Evolutionary conservation across 306 rosid species (phyloP), one percentile per base, ranked within the genome.

Genomic region (Psophocarpus tetragonolobus): DNA sequence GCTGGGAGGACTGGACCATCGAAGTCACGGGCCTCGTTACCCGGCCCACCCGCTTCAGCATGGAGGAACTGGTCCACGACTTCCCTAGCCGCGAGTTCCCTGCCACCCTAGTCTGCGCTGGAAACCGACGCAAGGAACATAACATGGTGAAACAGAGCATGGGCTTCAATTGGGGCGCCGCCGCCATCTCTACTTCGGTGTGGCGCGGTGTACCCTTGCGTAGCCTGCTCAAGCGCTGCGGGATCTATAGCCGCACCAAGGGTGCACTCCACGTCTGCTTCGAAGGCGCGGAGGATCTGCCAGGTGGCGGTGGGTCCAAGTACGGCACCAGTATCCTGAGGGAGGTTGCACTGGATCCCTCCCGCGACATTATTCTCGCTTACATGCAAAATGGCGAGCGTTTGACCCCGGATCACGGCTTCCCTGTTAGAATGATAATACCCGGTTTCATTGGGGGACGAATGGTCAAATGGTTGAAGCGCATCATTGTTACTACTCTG

Each of bases 101-200:
- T 0, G 97, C 45, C 0, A 88, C 96, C 0, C 83, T 93, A 0
- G 97, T 90, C 3, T 91, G 98, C 74, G 95, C 96, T 0, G 97
- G 96, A 0, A 93, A 93, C 84, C 74, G 93, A 0, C 82, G 98
- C 21, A 91, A 91, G 80, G 98, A 93, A 60, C 93, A 91, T 68
- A 93, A 93, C 86, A 85, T 91, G 87, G 91, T 93, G 36, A 88
- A 91, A 68, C 42, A 91, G 65, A 88, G 90, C 75, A 85, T 87
- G 27, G 98, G 97, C 1, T 91, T 91, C 78, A 91, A 91, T 71
- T 91, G 98, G 98, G 98, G 97, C 0, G 80, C 98, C 0, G 91
- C 90, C 1, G 97, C 78, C 0, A 4, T 85, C 0, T 91, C 98
- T 76, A 93, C 91, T 29, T 75, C 96, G n/a, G 87, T 93, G 45